Percentiles rank a stretch among this genome's conserved stretches.
Conservation (phyloP, 192 early-diverging fungal genomes). For the Coemansia sp. region DNA sequence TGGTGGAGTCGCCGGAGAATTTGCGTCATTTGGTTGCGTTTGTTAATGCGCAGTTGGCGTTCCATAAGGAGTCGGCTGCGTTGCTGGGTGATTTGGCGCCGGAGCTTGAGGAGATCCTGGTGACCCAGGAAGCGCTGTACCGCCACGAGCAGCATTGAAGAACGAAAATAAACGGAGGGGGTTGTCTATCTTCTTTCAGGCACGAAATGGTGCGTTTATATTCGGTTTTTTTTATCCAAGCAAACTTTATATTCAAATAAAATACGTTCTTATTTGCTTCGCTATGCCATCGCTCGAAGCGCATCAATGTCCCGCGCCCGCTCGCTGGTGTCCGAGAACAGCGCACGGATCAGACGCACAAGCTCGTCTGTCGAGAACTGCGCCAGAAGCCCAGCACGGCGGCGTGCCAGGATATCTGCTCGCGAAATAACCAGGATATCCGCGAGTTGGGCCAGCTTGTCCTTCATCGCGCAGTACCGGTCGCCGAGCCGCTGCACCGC, state of each 20-base stretch:
- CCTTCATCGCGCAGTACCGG: conserved; percentile 15
- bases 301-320: conserved; percentile 30
- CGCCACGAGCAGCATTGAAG: conserved; percentile 62
- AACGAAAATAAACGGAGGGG: no score
- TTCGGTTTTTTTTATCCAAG: neutral
- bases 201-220: neutral
- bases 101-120: conserved; percentile 93
- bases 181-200: no score
- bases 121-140: conserved; percentile 91
- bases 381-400: conserved; percentile 38
- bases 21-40: conserved; percentile 83
- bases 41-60: conserved; percentile 81
- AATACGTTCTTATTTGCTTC: no score
- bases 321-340: conserved; percentile 41
- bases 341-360: conserved; percentile 22
- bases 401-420: conserved; percentile 43
- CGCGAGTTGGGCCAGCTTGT: conserved; percentile 36
- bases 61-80: conserved; percentile 81
- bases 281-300: neutral
- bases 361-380: conserved; percentile 37
- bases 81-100: conserved; percentile 75
- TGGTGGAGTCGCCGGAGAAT: conserved; percentile 84
- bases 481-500: conserved; percentile 13
- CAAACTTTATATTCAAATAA: no score
- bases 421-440: conserved; percentile 47